These are phyloP conservation scores for Coriaria nepalensis DNA, from an alignment of 306 rosid genomes.

Conservation along the genomic window DNA sequence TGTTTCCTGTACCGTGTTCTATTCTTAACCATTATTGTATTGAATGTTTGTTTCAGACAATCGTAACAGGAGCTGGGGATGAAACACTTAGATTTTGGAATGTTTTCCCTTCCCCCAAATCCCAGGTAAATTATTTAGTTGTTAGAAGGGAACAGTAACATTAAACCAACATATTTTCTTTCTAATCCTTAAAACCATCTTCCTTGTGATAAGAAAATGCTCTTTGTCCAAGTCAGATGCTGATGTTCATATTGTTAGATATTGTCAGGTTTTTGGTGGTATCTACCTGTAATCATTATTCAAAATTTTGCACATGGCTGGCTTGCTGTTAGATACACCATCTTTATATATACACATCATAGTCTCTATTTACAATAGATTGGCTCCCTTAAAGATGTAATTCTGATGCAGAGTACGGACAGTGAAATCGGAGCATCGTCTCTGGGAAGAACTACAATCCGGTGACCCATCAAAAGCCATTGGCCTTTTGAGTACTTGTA, in stretches of 20 bases:
- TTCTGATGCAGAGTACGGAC: slow-evolving; percentile 65
- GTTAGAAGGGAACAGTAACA: neutral
- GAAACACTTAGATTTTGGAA: slow-evolving; percentile 98
- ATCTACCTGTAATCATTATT: too few relatives aligned
- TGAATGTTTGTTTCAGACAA: slow-evolving; percentile 40
- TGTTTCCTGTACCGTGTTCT: too few relatives aligned
- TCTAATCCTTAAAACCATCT: too few relatives aligned
- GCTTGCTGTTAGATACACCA: too few relatives aligned
- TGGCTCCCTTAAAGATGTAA: neutral
- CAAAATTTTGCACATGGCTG: too few relatives aligned
- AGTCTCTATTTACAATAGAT: too few relatives aligned
- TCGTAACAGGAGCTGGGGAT: slow-evolving; percentile 99
- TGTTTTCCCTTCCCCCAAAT: slow-evolving; percentile 92
- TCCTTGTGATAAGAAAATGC: too few relatives aligned
- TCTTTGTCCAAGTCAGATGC: too few relatives aligned
- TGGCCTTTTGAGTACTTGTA: slow-evolving; percentile 1
- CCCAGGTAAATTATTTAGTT: slow-evolving; percentile 50
- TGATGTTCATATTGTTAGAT: too few relatives aligned
- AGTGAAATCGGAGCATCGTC: slow-evolving; percentile 94
- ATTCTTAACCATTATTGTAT: slow-evolving; percentile 7
- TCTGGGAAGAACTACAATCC: slow-evolving; percentile 74
- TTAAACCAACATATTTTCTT: too few relatives aligned
- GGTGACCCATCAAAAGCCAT: slow-evolving; percentile 29
- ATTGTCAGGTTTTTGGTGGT: too few relatives aligned
- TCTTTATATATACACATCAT: too few relatives aligned